Evolutionary conservation across 768 basidiomycete species (phyloP), one percentile per base, ranked within the genome.

Genomic region (Collybia mongolica): DNA sequence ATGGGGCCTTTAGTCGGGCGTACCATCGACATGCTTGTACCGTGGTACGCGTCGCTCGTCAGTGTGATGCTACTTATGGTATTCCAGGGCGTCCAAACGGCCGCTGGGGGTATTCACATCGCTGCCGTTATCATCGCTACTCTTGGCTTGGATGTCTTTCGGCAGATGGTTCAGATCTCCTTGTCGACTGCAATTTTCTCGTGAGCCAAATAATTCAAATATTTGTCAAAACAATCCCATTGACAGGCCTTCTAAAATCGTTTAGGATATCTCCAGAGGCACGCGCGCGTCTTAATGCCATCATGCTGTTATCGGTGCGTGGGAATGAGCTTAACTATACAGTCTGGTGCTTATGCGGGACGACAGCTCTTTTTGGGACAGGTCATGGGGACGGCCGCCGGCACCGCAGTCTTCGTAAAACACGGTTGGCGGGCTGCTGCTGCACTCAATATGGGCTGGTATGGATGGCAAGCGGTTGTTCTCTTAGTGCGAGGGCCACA

Each of bases 311-410:
- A 46, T 82, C 83, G 2, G 86, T 86, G 60, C 8, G 22, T 14
- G 54, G 76, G 64, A 28, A 14, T 15, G 24, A 20, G 12, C 20
- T 44, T n/a, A 23, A n/a, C 1, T 9, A 9, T n/a, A 3, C 0
- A 5, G 1, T 46, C 22, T 24, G 14, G 37, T n/a, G 26, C 4
- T 17, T 24, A 35, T 23, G 35, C 14, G 15, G 3, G 9, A 26
- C 24, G n/a, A 9, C 15, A 77, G 76, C 66, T 86, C 23, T 89
- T 90, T 65, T 73, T 88, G 20, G 90, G 90, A 0, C 90, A 92
- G 70, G 86, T 91, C 8, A 83, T 88, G 64, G 91, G 91, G 12
- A 91, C 89, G 0, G 75, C 86, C 0, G 84, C 84, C 1, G 84
- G 88, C 26, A 86, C 88, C 0, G 63, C 78, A 22, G 76, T 93